Base-by-base conservation (phyloP, 2,329 filamentous ascomycete species). In the Sporothrix curviconia region DNA sequence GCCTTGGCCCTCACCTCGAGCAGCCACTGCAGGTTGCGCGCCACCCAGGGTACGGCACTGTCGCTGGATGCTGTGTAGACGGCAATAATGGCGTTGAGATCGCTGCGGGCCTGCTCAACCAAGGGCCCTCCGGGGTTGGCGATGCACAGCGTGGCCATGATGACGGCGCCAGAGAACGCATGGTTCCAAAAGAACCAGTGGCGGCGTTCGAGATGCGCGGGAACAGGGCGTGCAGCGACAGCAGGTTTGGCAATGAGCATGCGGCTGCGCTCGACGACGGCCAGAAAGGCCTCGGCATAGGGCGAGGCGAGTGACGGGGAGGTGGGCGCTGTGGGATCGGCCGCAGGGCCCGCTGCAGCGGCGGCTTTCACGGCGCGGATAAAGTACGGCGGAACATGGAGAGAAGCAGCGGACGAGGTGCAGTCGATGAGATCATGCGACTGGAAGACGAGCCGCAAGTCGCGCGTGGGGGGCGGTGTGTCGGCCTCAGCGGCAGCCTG, bases 121-220 rank as follows among this genome's bases (percentile, higher is more conserved):
- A 53, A 17, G 1, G 50, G 50, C 7, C 50, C 37, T 12, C 22
- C 50, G 7, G 50, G 36, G 36, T 30, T 42, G 36, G 50, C 50
- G 22, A 53, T 53, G 50, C 50, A 53, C 12, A 53, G 15, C 22
- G 50, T 53, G 22, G 50, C 50, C 50, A 53, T 40, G 22, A 53
- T 42, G 36, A 53, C 50, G 15, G 50, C 50, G 7, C 50, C 50
- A 3, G 24, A 32, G 9, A 53, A 53, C 2, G 50, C 50, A 14
- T 53, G 50, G 50, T 53, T 53, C 50, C 50, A 53, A 24, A 53
- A 53, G 50, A 53, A 53, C 50, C 50, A 53, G 50, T 53, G 50
- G 22, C 50, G 50, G 15, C 36, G n/a, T n/a, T 42, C 14, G 50
- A 53, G 14, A 53, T 42, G 50, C 50, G 50, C 1, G 50, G 50